Evolutionary conservation across 1,284 basidiomycete genomes (phyloP).

Genomic region (Leccinum huronense): DNA sequence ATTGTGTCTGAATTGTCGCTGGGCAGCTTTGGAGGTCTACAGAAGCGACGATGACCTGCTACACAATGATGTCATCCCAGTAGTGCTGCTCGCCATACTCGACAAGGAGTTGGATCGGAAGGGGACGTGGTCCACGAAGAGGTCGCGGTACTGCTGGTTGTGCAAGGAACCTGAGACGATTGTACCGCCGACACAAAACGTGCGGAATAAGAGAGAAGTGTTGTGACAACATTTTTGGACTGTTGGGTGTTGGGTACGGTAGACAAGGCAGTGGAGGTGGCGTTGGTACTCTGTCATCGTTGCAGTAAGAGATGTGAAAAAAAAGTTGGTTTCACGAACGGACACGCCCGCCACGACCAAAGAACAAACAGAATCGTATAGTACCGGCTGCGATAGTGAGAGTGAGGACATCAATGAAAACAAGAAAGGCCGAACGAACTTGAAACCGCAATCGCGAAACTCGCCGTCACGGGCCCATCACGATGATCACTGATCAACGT

Average conservation of each 20-base stretch:
- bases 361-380: no score
- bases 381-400: no score
- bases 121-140: conserved; percentile 80
- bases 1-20: conserved; percentile 40
- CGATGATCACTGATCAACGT: no score
- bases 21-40: conserved; percentile 49
- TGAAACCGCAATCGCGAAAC: no score
- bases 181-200: conserved; percentile 62
- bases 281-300: conserved; percentile 29
- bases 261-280: conserved; percentile 38
- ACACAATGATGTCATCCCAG: conserved; percentile 70
- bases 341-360: no score
- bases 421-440: no score
- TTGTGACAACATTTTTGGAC: conserved; percentile 42
- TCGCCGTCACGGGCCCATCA: no score
- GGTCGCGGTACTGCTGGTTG: conserved; percentile 71
- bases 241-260: conserved; percentile 21
- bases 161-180: conserved; percentile 42
- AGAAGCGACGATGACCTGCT: conserved; percentile 57
- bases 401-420: no score
- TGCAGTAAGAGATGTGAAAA: no score
- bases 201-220: conserved; percentile 56
- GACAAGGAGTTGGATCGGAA: conserved; percentile 67
- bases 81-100: conserved; percentile 77
- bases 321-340: no score